Evolutionary conservation across 495 filamentous ascomycete genomes (phyloP).

Genomic region (Penicillium psychrofluorescens): DNA sequence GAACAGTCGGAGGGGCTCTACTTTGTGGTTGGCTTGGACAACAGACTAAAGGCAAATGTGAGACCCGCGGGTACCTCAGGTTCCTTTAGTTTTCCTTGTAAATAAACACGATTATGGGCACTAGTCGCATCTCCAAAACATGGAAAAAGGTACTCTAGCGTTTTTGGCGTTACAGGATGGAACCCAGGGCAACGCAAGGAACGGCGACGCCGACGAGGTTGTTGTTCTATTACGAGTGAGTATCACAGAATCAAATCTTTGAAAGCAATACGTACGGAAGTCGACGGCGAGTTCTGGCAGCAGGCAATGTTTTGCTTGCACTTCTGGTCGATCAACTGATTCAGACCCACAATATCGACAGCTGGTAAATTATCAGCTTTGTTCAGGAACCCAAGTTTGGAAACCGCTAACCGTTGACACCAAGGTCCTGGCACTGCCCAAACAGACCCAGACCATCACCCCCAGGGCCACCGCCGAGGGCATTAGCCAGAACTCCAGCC

Average conservation of each 20-base stretch:
- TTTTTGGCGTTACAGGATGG: slow-evolving; percentile 26
- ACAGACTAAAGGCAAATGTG: no score
- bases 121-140: no score
- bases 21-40: no score
- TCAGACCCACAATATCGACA: slow-evolving; percentile 23
- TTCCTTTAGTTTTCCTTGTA: no score
- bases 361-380: slow-evolving; percentile 2
- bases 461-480: slow-evolving; percentile 16
- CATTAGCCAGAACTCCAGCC: slow-evolving; percentile 13
- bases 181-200: slow-evolving; percentile 36
- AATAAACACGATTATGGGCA: no score
- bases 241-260: no score
- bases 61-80: no score
- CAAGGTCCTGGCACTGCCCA: slow-evolving; percentile 21
- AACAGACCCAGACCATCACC: slow-evolving; percentile 22
- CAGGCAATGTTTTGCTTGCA: slow-evolving; percentile 44
- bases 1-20: no score
- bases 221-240: slow-evolving; percentile 10
- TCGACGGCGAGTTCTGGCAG: slow-evolving; percentile 31
- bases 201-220: slow-evolving; percentile 37
- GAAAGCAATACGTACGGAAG: slow-evolving; percentile 16
- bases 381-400: neutral
- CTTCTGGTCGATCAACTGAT: slow-evolving; percentile 30
- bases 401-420: slow-evolving; percentile 11
- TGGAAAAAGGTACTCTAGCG: no score